These are phyloP conservation scores for Trichopus zeylanicus DNA, from an alignment of 116 monocot genomes.

Conservation along the genomic window DNA sequence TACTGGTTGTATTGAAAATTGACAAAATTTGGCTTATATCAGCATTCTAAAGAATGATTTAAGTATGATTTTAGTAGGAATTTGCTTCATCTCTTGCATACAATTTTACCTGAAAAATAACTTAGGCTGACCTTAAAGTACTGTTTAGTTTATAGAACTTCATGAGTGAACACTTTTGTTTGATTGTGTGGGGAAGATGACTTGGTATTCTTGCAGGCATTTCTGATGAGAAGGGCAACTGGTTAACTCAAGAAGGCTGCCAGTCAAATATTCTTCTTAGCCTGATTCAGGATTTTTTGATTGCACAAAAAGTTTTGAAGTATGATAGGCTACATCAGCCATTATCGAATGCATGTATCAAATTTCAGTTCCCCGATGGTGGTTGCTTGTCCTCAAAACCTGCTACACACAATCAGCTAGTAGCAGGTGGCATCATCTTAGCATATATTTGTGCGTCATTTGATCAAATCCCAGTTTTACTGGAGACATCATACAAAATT, in stretches of 20 bases:
- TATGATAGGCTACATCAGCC: constrained; percentile 8
- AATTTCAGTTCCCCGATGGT: constrained; percentile 9
- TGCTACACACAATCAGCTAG: constrained; percentile 37
- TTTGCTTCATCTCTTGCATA: too few species aligned
- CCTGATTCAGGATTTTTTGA: constrained; percentile 60
- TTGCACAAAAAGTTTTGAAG: constrained; percentile 35
- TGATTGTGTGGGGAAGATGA: not conserved
- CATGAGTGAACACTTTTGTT: not conserved
- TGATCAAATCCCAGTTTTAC: constrained; percentile 37
- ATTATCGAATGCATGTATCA: not conserved
- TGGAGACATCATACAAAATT: constrained; percentile 52
- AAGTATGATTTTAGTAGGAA: too few species aligned
- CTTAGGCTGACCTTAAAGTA: too few species aligned
- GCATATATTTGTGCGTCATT: constrained; percentile 48
- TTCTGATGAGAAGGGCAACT: constrained; percentile 19
- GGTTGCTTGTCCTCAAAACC: constrained; percentile 10
- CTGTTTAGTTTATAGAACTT: too few species aligned
- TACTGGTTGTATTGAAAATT: not conserved
- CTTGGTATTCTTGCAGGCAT: constrained; percentile 31
- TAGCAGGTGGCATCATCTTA: constrained; percentile 55
- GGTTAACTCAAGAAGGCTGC: constrained; percentile 22
- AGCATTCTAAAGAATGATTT: too few species aligned
- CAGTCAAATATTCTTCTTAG: constrained; percentile 24
- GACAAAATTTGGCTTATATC: not conserved
- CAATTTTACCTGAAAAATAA: too few species aligned